Conservation (phyloP, 2,329 filamentous ascomycete species). For the Mycosphaerelloides madeirae region DNA sequence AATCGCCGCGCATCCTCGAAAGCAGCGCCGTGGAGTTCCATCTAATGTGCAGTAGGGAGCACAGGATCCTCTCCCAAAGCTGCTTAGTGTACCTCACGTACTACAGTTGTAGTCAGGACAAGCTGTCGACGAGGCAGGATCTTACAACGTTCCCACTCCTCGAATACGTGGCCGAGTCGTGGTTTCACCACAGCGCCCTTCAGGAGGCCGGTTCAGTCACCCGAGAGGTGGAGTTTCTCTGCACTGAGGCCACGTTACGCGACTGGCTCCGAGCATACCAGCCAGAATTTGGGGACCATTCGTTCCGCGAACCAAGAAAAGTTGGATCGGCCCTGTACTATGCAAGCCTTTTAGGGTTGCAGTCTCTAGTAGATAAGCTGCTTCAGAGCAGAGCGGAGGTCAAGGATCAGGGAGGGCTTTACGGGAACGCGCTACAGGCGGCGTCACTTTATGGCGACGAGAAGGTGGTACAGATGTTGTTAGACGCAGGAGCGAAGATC, state of each 20-base stretch:
- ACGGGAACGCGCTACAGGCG: neutral
- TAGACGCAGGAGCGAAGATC: too few species aligned
- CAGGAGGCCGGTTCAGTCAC: conserved; percentile 4
- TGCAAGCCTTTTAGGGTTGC: conserved; percentile 7
- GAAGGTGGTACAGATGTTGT: too few species aligned
- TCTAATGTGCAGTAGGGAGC: conserved; percentile 6
- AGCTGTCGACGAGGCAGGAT: conserved; percentile 7
- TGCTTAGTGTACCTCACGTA: conserved; percentile 13
- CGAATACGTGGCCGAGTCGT: conserved; percentile 13
- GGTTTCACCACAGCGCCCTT: conserved; percentile 10
- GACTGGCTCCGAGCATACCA: conserved; percentile 10
- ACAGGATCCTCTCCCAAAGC: conserved; percentile 10
- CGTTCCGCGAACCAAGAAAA: conserved; percentile 2
- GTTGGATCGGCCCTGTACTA: conserved; percentile 8
- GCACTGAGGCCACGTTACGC: neutral
- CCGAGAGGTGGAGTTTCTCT: conserved; percentile 6
- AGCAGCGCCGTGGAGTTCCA: conserved; percentile 9
- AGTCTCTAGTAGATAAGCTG: conserved; percentile 19
- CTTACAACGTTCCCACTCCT: conserved; percentile 14
- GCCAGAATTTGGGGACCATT: too few species aligned
- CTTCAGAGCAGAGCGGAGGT: conserved; percentile 12
- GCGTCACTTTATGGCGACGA: neutral
- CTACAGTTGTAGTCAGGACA: conserved; percentile 9
- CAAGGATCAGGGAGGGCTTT: conserved; percentile 9
- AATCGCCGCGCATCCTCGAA: conserved; percentile 13